Conservation (phyloP, 345 rosid genomes). For the Garcia nutans region DNA sequence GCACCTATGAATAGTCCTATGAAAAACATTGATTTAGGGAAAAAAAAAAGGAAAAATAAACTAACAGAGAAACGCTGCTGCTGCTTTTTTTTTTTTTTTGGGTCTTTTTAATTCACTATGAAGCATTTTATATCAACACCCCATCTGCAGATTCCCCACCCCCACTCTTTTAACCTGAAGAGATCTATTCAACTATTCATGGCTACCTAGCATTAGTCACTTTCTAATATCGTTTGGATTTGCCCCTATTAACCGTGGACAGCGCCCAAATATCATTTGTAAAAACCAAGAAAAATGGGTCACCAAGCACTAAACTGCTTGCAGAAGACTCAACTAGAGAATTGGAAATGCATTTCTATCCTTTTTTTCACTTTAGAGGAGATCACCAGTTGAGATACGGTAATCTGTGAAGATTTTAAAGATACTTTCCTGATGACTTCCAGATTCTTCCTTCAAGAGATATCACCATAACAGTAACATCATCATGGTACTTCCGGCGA, state of each 20-base stretch:
- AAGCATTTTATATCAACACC: conserved; percentile 27
- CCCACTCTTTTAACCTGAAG: conserved; percentile 25
- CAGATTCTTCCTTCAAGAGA: conserved; percentile 97
- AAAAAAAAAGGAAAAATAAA: background rate
- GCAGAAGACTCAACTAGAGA: conserved; percentile 9
- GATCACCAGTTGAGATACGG: conserved; percentile 1
- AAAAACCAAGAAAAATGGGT: conserved; percentile 16
- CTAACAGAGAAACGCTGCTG: background rate
- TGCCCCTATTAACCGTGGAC: conserved; percentile 24
- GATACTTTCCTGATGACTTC: conserved; percentile 97
- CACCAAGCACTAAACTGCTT: conserved; percentile 17
- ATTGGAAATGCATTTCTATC: conserved; percentile 13
- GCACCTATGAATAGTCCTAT: conserved; percentile 29
- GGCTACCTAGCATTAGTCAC: conserved; percentile 38
- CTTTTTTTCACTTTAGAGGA: background rate
- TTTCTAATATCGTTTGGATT: conserved; percentile 21
- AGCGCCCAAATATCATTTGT: conserved; percentile 12
- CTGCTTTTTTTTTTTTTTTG: background rate
- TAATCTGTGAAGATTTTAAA: conserved; percentile 34
- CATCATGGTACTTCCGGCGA: conserved; percentile 92
- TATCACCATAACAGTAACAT: conserved; percentile 91
- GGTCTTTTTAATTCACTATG: conserved; percentile 19
- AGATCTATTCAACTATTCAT: conserved; percentile 34
- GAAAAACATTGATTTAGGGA: conserved; percentile 17
- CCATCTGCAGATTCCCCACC: conserved; percentile 22